A percentile compares a stretch with the other conserved stretches of the same genome.
Evolutionary conservation across 116 monocot genomes (phyloP).

Genomic region (Phalaenopsis hybrid): DNA sequence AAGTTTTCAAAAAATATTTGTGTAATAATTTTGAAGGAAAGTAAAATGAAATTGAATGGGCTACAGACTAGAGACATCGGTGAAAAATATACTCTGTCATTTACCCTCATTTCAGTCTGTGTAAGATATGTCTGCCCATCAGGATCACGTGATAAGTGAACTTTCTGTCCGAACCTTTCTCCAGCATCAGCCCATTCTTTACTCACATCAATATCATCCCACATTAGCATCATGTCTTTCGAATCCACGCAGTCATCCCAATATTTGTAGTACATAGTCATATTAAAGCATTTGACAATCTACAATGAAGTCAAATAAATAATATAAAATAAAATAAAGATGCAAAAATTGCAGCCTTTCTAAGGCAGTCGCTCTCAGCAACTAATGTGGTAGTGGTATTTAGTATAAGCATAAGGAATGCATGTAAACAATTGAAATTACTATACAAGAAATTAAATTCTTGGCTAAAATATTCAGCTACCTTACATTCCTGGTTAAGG

Average conservation of each 20-base stretch:
- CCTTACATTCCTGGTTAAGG: not conserved
- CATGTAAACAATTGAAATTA: not conserved
- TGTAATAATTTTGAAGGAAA: not conserved
- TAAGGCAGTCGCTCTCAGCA: not conserved
- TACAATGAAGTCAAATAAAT: not conserved
- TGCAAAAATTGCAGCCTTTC: not conserved
- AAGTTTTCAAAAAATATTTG: not conserved
- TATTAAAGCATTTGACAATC: conserved; percentile 8
- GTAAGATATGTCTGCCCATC: conserved; percentile 84
- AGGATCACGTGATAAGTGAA: conserved; percentile 90
- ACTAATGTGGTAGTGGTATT: not conserved
- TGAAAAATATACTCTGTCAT: conserved; percentile 5
- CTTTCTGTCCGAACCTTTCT: conserved; percentile 52
- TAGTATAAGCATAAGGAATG: not conserved
- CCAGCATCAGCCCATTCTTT: conserved; percentile 92
- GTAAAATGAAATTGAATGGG: conserved; percentile 1
- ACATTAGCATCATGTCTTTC: conserved; percentile 71
- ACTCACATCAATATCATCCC: conserved; percentile 61
- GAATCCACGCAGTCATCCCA: conserved; percentile 89
- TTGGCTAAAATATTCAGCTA: not conserved
- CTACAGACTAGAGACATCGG: not conserved
- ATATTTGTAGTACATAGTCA: conserved; percentile 68
- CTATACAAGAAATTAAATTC: not conserved
- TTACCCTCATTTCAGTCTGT: conserved; percentile 83
- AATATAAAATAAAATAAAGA: not conserved